These are phyloP conservation scores for Mycena citricolor DNA, from an alignment of 1,284 basidiomycete species.

Conservation along the genomic window DNA sequence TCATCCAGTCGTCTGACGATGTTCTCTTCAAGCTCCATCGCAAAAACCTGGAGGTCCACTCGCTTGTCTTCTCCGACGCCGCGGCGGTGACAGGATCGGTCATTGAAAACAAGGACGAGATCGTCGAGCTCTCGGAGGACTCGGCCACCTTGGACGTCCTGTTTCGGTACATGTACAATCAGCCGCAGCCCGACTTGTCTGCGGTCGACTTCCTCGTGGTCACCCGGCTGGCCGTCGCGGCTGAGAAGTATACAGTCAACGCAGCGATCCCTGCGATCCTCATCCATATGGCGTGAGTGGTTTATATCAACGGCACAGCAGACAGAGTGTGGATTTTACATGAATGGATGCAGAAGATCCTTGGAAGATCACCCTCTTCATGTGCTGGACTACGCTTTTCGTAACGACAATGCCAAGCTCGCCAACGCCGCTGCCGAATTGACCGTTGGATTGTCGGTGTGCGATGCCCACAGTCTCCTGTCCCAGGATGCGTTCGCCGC, in stretches of 20 bases:
- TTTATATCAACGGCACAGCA: no score
- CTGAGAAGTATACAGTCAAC: conserved; percentile 23
- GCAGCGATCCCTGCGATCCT: conserved; percentile 16
- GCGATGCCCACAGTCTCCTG: no score
- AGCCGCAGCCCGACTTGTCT: conserved; percentile 17
- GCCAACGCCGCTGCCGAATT: conserved; percentile 1
- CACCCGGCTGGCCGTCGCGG: conserved; percentile 17
- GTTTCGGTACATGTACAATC: conserved; percentile 24
- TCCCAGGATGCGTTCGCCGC: no score
- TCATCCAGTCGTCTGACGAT: conserved; percentile 4
- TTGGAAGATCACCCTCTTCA: neutral
- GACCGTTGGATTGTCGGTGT: no score
- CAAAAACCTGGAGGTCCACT: conserved; percentile 11
- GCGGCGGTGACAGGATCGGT: neutral
- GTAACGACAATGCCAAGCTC: neutral
- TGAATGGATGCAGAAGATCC: neutral
- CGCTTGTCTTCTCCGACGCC: conserved; percentile 5
- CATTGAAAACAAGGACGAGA: conserved; percentile 4
- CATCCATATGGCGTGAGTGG: conserved; percentile 17
- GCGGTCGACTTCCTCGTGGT: conserved; percentile 8
- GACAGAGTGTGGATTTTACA: no score
- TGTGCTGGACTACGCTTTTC: conserved; percentile 2
- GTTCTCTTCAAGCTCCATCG: conserved; percentile 15
- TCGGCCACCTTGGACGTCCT: conserved; percentile 13
- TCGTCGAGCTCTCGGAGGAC: conserved; percentile 14